phyloP scores from a whole-genome alignment of 2,329 filamentous ascomycete species.

The Fusarium temperatum region DNA sequence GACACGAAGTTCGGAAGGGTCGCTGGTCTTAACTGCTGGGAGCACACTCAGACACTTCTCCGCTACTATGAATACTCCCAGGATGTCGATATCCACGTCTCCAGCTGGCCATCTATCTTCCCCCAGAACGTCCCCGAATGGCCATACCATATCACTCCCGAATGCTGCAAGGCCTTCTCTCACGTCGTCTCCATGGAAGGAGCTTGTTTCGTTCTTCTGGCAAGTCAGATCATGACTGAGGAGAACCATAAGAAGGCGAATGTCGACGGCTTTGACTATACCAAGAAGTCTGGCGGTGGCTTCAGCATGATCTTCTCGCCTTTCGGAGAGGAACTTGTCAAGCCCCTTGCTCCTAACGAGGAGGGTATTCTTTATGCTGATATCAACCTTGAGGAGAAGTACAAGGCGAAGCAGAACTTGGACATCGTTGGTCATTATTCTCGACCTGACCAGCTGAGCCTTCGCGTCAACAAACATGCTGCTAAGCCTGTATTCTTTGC shows the following conservation, averaged over 20 bases:
- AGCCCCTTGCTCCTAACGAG: conserved; percentile 37
- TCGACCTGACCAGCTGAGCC: conserved; percentile 50
- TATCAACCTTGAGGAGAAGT: conserved; percentile 44
- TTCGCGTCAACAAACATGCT: conserved; percentile 25
- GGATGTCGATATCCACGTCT: conserved; percentile 56
- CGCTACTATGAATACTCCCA: conserved; percentile 56
- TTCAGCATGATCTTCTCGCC: conserved; percentile 47
- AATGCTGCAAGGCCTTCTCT: conserved; percentile 49
- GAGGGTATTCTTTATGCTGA: conserved; percentile 51
- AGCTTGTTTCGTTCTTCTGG: conserved; percentile 61
- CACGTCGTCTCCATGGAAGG: conserved; percentile 66
- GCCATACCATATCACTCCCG: conserved; percentile 37
- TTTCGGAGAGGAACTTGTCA: conserved; percentile 41
- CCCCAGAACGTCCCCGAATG: conserved; percentile 22
- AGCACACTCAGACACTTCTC: conserved; percentile 59
- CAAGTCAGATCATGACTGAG: conserved; percentile 57
- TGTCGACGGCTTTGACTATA: conserved; percentile 44
- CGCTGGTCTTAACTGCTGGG: conserved; percentile 58
- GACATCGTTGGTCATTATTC: conserved; percentile 48
- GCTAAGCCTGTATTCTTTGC: conserved; percentile 9
- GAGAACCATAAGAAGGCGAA: conserved; percentile 44
- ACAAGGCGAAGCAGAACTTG: conserved; percentile 45
- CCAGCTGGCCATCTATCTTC: conserved; percentile 53
- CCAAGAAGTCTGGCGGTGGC: conserved; percentile 34
- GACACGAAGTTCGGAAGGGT: conserved; percentile 50